Evolutionary conservation across 129 eudicot genomes (phyloP).

Genomic region (Centella asiatica): DNA sequence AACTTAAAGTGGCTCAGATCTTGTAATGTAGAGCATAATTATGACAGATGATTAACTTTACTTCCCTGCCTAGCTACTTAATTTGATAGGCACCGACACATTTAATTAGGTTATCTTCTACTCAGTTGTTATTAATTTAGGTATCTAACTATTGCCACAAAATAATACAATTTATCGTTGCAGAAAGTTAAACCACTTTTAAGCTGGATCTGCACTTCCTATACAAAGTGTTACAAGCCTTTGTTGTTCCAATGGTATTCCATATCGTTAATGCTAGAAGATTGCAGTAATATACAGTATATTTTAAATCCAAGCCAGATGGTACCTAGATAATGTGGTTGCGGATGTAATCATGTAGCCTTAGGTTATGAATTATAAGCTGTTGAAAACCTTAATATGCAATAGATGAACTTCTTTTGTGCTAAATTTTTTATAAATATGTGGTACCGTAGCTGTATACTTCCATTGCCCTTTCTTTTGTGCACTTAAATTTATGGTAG

Average conservation of each 20-base stretch:
- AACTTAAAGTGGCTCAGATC: no score
- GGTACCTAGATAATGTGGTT: neutral
- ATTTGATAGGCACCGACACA: no score
- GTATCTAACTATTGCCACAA: neutral
- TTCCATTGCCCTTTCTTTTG: no score
- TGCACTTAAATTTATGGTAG: no score
- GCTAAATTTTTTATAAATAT: no score
- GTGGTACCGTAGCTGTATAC: no score
- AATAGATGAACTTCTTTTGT: neutral
- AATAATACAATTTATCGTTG: neutral
- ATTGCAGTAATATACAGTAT: no score
- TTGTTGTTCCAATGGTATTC: neutral
- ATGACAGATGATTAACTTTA: no score
- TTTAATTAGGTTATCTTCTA: neutral
- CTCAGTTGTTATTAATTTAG: neutral
- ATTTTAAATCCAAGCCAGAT: neutral
- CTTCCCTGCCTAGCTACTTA: no score
- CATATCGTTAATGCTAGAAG: no score
- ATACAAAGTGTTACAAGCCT: neutral
- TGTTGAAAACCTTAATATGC: neutral
- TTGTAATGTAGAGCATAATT: no score
- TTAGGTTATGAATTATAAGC: neutral
- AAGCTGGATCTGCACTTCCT: no score
- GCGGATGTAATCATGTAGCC: neutral
- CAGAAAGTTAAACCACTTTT: neutral